Evolutionary conservation across 2,329 filamentous ascomycete genomes (phyloP).

Genomic region (Rhinocladiella mackenziei): DNA sequence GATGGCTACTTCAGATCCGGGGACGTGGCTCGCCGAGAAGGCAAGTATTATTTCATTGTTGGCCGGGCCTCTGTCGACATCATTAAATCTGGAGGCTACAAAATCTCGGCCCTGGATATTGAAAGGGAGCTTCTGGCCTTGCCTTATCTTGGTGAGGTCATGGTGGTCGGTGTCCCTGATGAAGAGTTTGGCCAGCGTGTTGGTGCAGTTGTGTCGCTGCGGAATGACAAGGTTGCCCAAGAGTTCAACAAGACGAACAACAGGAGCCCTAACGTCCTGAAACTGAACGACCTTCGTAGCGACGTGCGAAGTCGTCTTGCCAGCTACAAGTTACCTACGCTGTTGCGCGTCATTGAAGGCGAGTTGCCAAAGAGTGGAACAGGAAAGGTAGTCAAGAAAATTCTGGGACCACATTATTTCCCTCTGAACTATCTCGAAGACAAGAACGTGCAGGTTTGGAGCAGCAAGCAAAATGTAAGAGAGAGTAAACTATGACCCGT

Average conservation of each 20-base stretch:
- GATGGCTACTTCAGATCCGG: slow-evolving; percentile 44
- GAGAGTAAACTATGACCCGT: slow-evolving; percentile 20
- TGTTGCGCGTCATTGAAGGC: slow-evolving; percentile 42
- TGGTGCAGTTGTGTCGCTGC: slow-evolving; percentile 39
- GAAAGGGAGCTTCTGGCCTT: slow-evolving; percentile 47
- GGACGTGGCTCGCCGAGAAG: slow-evolving; percentile 34
- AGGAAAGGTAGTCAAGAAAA: slow-evolving; percentile 51
- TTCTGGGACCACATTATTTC: slow-evolving; percentile 41
- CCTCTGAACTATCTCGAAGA: slow-evolving; percentile 31
- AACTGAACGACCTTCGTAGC: slow-evolving; percentile 40
- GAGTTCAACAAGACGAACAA: slow-evolving; percentile 24
- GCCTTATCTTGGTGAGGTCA: slow-evolving; percentile 46
- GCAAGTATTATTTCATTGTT: slow-evolving; percentile 43
- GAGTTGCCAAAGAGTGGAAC: slow-evolving; percentile 49
- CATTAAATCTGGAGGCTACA: slow-evolving; percentile 51
- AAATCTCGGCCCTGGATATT: slow-evolving; percentile 50
- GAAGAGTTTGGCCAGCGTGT: slow-evolving; percentile 50
- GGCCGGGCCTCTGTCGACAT: slow-evolving; percentile 49
- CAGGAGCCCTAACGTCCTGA: slow-evolving; percentile 29
- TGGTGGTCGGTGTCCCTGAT: slow-evolving; percentile 48
- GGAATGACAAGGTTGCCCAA: slow-evolving; percentile 24
- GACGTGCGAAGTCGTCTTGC: slow-evolving; percentile 46
- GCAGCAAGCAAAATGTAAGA: slow-evolving; percentile 13
- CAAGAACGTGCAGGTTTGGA: slow-evolving; percentile 34
- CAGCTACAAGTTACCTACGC: slow-evolving; percentile 49